Conservation (phyloP, 495 filamentous ascomycete species). For the Penicillium ucsense region DNA sequence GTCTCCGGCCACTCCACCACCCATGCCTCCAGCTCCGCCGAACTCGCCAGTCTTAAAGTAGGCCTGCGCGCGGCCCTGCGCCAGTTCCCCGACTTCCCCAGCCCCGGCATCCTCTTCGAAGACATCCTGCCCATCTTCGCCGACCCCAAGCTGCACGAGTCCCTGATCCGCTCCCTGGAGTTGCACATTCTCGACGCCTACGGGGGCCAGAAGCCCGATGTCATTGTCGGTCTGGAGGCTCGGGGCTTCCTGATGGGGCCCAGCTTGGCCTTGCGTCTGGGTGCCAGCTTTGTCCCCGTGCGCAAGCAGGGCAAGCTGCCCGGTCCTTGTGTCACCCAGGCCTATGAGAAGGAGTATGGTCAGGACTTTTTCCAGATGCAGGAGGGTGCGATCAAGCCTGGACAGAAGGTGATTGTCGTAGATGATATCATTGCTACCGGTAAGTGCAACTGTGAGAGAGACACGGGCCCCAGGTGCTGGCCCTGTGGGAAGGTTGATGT, state of each 20-base stretch:
- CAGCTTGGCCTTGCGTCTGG: conserved; percentile 72
- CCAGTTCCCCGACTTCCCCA: conserved; percentile 89
- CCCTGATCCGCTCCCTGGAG: conserved; percentile 78
- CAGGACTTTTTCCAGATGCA: conserved; percentile 97
- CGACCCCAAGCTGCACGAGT: conserved; percentile 59
- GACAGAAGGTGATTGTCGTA: conserved; percentile 83
- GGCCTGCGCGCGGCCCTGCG: conserved; percentile 52
- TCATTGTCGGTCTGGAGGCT: conserved; percentile 87
- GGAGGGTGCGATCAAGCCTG: conserved; percentile 67
- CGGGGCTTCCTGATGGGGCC: conserved; percentile 95
- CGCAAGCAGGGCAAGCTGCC: conserved; percentile 96
- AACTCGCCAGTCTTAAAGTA: conserved; percentile 93
- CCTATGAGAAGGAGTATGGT: conserved; percentile 93
- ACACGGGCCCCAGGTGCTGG: too few species aligned
- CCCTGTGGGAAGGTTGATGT: not conserved
- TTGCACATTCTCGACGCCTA: conserved; percentile 57
- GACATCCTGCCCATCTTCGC: conserved; percentile 97
- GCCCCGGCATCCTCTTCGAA: conserved; percentile 90
- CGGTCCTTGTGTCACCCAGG: conserved; percentile 71
- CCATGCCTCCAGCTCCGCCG: conserved; percentile 62
- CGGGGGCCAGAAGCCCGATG: conserved; percentile 59
- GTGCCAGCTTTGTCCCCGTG: conserved; percentile 86
- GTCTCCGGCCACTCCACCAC: conserved; percentile 38
- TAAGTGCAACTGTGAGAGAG: conserved; percentile 30
- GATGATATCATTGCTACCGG: conserved; percentile 99